phyloP scores from a whole-genome alignment of 2,329 filamentous ascomycete species.

The Calonectria multiphialidica region DNA sequence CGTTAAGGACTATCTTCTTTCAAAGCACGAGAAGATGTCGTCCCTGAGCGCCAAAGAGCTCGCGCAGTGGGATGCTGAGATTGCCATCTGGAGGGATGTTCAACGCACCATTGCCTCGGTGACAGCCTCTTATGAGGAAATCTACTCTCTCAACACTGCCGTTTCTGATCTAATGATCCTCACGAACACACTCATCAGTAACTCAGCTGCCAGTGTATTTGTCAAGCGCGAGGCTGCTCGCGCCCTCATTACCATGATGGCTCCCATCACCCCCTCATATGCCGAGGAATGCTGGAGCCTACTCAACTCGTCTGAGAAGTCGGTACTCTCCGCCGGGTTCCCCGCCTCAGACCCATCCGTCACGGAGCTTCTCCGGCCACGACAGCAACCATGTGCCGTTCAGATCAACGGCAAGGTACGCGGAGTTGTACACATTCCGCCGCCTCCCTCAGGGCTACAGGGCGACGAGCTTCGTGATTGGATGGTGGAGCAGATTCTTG shows the following conservation, averaged over 20 bases:
- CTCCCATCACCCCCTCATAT: constrained; percentile 84
- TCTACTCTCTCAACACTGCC: constrained; percentile 85
- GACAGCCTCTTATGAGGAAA: constrained; percentile 75
- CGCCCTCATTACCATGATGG: constrained; percentile 77
- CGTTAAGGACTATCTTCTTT: constrained; percentile 53
- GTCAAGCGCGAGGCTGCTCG: constrained; percentile 64
- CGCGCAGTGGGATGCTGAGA: constrained; percentile 59
- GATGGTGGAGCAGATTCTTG: constrained; percentile 71
- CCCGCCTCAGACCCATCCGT: constrained; percentile 66
- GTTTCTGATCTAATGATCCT: constrained; percentile 87
- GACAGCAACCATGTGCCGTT: constrained; percentile 71
- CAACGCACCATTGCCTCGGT: constrained; percentile 77
- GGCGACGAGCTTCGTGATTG: constrained; percentile 66
- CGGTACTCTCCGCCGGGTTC: constrained; percentile 67
- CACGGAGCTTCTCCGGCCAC: constrained; percentile 61
- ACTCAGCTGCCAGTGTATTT: constrained; percentile 51
- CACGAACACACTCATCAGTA: constrained; percentile 74
- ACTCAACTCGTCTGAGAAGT: constrained; percentile 56
- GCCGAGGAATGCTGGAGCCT: constrained; percentile 84
- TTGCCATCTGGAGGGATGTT: constrained; percentile 71
- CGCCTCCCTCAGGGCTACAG: constrained; percentile 56
- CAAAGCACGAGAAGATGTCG: constrained; percentile 42
- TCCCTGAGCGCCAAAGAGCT: constrained; percentile 49
- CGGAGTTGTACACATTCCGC: constrained; percentile 74
- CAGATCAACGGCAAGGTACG: constrained; percentile 85